These are phyloP conservation scores for Apiospora hydei DNA, from an alignment of 2,329 filamentous ascomycete species.

Conservation along the genomic window DNA sequence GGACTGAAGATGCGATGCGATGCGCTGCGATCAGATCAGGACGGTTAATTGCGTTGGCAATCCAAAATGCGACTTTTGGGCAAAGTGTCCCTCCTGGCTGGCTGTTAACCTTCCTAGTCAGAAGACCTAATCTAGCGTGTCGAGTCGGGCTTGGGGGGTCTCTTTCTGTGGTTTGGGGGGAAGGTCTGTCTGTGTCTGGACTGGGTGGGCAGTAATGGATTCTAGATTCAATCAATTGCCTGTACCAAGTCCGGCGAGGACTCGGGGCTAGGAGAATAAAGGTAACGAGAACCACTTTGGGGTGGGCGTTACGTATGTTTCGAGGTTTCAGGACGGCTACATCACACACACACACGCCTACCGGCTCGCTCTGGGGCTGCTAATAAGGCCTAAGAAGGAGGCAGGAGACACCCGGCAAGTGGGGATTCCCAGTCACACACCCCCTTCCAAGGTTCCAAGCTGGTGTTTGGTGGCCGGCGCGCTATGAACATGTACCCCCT, in stretches of 20 bases:
- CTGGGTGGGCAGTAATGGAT: background rate
- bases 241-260: conserved; percentile 10
- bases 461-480: conserved; percentile 18
- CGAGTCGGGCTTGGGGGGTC: background rate
- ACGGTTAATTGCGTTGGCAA: conserved; percentile 14
- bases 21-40: conserved; percentile 13
- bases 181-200: background rate
- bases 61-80: conserved; percentile 17
- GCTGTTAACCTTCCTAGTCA: conserved; percentile 20
- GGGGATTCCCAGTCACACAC: conserved; percentile 18
- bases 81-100: conserved; percentile 19
- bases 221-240: conserved; percentile 7
- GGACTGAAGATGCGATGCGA: conserved; percentile 17
- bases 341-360: background rate
- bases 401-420: background rate
- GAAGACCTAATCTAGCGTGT: conserved; percentile 22
- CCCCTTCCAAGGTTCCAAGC: conserved; percentile 11
- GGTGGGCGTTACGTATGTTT: conserved; percentile 21
- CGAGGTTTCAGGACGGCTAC: conserved; percentile 20
- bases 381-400: conserved; percentile 18
- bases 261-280: conserved; percentile 21
- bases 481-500: conserved; percentile 13
- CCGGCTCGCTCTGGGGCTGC: background rate
- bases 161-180: background rate
- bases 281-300: conserved; percentile 21